Percentiles rank a stretch among this genome's conserved stretches.
phyloP scores from a whole-genome alignment of 768 basidiomycete genomes.

The Lepiota brunneoincarnata region DNA sequence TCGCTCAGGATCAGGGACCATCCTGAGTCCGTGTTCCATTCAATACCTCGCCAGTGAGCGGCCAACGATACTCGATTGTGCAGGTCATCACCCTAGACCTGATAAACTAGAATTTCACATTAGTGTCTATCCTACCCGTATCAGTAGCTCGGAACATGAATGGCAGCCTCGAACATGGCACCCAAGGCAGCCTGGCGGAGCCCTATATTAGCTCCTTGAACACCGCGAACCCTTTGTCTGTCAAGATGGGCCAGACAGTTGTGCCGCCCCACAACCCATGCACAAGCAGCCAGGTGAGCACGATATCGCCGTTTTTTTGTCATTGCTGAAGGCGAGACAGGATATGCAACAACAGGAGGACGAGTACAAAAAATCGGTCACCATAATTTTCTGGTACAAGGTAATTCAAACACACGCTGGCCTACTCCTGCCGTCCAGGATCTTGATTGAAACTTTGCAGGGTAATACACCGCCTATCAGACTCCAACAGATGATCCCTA shows the following conservation, averaged over 20 bases:
- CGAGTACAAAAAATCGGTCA: constrained; percentile 52
- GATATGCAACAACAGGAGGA: constrained; percentile 40
- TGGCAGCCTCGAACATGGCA: constrained; percentile 8
- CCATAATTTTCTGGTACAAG: constrained; percentile 71
- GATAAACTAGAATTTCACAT: constrained; percentile 9
- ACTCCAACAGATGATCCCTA: constrained; percentile 53
- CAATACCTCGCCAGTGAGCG: constrained; percentile 5
- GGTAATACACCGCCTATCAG: constrained; percentile 53
- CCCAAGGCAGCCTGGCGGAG: constrained; percentile 6
- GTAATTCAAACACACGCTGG: constrained; percentile 25
- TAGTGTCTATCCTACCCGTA: constrained; percentile 2
- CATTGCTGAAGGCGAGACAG: constrained; percentile 13
- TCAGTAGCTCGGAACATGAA: constrained; percentile 8
- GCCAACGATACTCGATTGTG: constrained; percentile 3
- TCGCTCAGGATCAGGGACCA: constrained; percentile 29
- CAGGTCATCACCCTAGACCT: constrained; percentile 8
- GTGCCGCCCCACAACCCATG: background rate
- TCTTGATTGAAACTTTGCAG: constrained; percentile 27
- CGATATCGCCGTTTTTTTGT: constrained; percentile 5
- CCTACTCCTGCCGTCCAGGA: background rate
- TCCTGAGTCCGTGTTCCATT: constrained; percentile 9
- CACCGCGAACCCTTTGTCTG: constrained; percentile 2
- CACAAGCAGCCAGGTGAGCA: constrained; percentile 2
- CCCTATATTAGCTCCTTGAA: constrained; percentile 9
- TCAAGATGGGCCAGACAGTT: constrained; percentile 2